Percentiles rank a stretch among this genome's conserved stretches.
Evolutionary conservation across 2,329 filamentous ascomycete genomes (phyloP).

Genomic region (Hymenoscyphus salicellus): DNA sequence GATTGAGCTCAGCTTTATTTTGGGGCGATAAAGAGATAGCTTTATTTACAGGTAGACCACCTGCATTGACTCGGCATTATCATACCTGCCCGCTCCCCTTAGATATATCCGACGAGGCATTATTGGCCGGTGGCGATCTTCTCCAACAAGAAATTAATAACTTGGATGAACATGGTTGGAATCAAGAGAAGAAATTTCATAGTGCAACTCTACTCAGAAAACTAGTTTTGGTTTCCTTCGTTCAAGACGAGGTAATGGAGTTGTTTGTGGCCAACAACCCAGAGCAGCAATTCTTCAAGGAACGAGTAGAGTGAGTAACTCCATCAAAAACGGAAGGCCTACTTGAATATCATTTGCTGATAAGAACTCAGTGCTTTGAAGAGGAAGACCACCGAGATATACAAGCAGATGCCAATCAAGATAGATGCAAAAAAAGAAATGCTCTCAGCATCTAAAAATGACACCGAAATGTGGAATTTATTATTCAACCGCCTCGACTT

Average conservation of each 20-base stretch:
- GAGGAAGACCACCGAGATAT: conserved; percentile 10
- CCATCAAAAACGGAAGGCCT: too few species aligned
- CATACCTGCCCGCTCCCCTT: conserved; percentile 41
- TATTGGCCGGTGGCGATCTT: conserved; percentile 35
- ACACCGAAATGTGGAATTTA: conserved; percentile 15
- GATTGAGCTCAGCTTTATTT: conserved; percentile 16
- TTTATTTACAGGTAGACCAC: conserved; percentile 44
- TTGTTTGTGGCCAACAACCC: conserved; percentile 17
- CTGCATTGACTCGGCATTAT: conserved; percentile 39
- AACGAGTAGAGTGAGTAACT: conserved; percentile 20
- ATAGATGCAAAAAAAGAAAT: conserved; percentile 15
- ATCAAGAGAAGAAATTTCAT: conserved; percentile 34
- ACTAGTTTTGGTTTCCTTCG: conserved; percentile 9
- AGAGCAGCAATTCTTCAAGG: conserved; percentile 11
- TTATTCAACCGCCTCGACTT: conserved; percentile 16
- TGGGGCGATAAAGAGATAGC: conserved; percentile 39
- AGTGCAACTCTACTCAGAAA: conserved; percentile 33
- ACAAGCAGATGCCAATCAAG: conserved; percentile 9
- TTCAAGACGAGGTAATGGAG: conserved; percentile 25
- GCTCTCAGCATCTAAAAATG: conserved; percentile 2
- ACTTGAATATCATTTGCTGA: not conserved
- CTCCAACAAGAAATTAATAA: conserved; percentile 29
- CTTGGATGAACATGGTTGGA: conserved; percentile 42
- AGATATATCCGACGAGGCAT: conserved; percentile 39
- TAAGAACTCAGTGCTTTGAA: conserved; percentile 14